These are phyloP conservation scores for Bacterosira constricta DNA, from an alignment of 108 stramenopile species.

Conservation along the genomic window DNA sequence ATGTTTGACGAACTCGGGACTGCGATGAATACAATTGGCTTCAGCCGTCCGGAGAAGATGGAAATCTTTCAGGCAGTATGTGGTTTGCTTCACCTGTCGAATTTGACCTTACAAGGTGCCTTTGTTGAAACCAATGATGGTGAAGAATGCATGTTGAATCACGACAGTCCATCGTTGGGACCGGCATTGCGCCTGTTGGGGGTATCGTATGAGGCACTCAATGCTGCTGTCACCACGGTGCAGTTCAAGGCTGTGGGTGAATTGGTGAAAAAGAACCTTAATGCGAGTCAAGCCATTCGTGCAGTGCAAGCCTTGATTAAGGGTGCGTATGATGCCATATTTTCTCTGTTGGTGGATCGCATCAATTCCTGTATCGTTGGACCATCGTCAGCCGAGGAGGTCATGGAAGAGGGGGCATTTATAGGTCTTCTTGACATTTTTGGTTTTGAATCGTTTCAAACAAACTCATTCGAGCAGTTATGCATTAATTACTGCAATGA, in stretches of 20 bases:
- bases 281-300: slow-evolving; percentile 61
- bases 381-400: slow-evolving; percentile 2
- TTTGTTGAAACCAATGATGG: slow-evolving; percentile 36
- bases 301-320: slow-evolving; percentile 93
- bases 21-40: slow-evolving; percentile 50
- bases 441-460: slow-evolving; percentile 96
- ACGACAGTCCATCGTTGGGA: slow-evolving; percentile 39
- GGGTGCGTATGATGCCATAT: slow-evolving; percentile 87
- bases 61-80: slow-evolving; percentile 53
- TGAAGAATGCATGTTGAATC: slow-evolving; percentile 24
- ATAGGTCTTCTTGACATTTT: slow-evolving; percentile 99
- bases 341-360: slow-evolving; percentile 83
- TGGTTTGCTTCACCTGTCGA: slow-evolving; percentile 41
- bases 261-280: slow-evolving; percentile 73
- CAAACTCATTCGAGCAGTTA: slow-evolving; percentile 93
- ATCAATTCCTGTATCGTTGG: slow-evolving; percentile 84
- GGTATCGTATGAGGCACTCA: slow-evolving; percentile 62
- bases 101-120: slow-evolving; percentile 31
- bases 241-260: slow-evolving; percentile 82
- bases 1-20: slow-evolving; percentile 49
- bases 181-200: slow-evolving; percentile 68
- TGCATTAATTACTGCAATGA: slow-evolving; percentile 98
- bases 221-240: slow-evolving; percentile 67
- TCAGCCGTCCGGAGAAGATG: slow-evolving; percentile 32
- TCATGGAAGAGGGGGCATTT: slow-evolving; percentile 50